These are phyloP conservation scores for Phlyctochytrium bullatum DNA, from an alignment of 192 early-diverging fungal species.

Conservation along the genomic window DNA sequence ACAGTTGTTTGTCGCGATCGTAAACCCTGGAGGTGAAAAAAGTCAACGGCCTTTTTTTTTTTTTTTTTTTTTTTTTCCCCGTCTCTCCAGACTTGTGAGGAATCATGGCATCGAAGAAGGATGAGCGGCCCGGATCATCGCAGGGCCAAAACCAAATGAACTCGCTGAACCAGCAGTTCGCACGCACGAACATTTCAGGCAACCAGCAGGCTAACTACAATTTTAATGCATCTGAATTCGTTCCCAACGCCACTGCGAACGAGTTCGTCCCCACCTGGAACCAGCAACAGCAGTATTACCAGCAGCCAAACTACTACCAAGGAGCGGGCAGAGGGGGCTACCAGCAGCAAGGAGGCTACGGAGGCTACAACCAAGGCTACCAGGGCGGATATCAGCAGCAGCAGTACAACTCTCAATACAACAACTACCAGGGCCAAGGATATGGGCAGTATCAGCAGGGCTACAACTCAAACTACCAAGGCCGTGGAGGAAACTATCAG, in stretches of 20 bases:
- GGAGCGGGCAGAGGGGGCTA: slow-evolving; percentile 2
- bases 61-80: no score
- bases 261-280: slow-evolving; percentile 71
- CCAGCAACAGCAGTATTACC: slow-evolving; percentile 9
- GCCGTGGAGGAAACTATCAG: slow-evolving; percentile 8
- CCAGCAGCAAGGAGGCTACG: slow-evolving; percentile 9
- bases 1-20: no score
- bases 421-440: slow-evolving; percentile 19
- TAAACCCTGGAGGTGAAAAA: no score
- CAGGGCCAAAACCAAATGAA: neutral
- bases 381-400: slow-evolving; percentile 25
- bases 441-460: slow-evolving; percentile 21
- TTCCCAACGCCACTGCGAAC: slow-evolving; percentile 47
- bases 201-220: slow-evolving; percentile 16
- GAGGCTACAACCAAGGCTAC: slow-evolving; percentile 26
- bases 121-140: neutral
- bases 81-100: no score
- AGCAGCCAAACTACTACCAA: slow-evolving; percentile 27
- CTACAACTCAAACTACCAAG: slow-evolving; percentile 16
- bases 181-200: neutral
- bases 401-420: slow-evolving; percentile 4
- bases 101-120: no score
- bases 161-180: slow-evolving; percentile 8
- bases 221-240: slow-evolving; percentile 43
- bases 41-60: no score